phyloP scores from a whole-genome alignment of 169 alveolate species.

The Plasmodium cynomolgi region DNA sequence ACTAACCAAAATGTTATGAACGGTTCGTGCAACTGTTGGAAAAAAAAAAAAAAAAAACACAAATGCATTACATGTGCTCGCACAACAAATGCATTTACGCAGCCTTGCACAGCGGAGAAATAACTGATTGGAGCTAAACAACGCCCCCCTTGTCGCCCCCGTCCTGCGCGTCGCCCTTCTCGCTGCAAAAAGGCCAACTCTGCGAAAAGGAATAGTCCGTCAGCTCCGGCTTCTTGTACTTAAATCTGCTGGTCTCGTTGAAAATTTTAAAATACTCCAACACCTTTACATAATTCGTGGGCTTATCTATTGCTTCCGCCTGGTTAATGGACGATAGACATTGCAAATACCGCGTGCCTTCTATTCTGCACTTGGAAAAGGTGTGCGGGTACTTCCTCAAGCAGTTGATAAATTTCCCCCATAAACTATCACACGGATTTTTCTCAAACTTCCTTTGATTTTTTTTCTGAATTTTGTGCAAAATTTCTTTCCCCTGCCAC shows the following conservation, averaged over 20 bases:
- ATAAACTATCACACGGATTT: conserved; percentile 74
- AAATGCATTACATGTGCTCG: background rate
- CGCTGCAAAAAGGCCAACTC: background rate
- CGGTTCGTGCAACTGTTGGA: background rate
- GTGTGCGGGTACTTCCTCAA: conserved; percentile 72
- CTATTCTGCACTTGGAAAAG: conserved; percentile 65
- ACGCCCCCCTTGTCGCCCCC: conserved; percentile 7
- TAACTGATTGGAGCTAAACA: conserved; percentile 13
- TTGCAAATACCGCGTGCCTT: conserved; percentile 55
- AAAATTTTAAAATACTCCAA: conserved; percentile 71
- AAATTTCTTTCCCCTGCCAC: conserved; percentile 76
- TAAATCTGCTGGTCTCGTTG: conserved; percentile 72
- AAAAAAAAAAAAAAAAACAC: conserved; percentile 1
- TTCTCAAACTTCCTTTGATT: conserved; percentile 43
- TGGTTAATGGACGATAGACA: conserved; percentile 62
- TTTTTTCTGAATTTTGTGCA: conserved; percentile 71
- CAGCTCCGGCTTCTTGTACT: conserved; percentile 57
- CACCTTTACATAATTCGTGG: conserved; percentile 46
- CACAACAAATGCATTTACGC: background rate
- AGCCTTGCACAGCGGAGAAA: background rate
- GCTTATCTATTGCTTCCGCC: conserved; percentile 30
- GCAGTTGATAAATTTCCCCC: conserved; percentile 75
- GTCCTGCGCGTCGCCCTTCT: background rate
- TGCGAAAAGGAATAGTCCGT: conserved; percentile 60
- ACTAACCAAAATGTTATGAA: background rate